Base-by-base conservation (phyloP, 2,329 filamentous ascomycete species). In the Apiospora hydei region DNA sequence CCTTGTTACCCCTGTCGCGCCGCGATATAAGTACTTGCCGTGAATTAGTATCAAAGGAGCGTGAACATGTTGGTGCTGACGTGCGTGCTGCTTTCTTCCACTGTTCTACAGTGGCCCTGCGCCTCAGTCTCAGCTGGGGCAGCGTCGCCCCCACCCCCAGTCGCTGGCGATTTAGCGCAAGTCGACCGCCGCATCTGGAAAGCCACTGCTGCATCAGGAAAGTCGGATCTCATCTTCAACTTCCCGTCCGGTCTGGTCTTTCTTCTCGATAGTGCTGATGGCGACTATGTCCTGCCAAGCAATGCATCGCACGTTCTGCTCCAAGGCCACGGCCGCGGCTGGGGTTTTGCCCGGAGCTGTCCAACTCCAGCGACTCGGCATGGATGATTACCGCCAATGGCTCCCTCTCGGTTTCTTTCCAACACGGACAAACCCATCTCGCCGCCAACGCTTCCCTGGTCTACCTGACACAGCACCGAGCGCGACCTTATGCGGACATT, bases 401-500 rank as follows among this genome's bases (percentile, higher is more conserved):
- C 18, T 49, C 44, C 16, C 44, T 69, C 8, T 49, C 67, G 14
- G 44, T 24, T 8, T 34, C 21, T 3, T 69, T 69, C 21, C 21
- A 21, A 21, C 44, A 38, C n/a, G 44, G 44, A n/a, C 26, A 49
- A 46, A 14, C 44, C 18, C 67, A 16, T 16, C 18, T 69, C 26
- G 10, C 26, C 67, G 21, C n/a, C 26, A 46, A 69, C 26, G 67
- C 67, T 16, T 34, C 67, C 26, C 21, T 47, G 18, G 67, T 14
- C 24, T 69, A 24, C 6, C 38, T 72, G 24, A 71, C 66, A 7
- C 34, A 34, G 5, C 69, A 74, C 43, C n/a, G 26, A 21, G 44
- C 71, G 7, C 72, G 72, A 1, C 72, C 72, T 4, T 70, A 72
- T 24, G 72, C 72, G 3, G 72, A 74, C 30, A 69, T 71, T n/a